Percentiles rank a stretch among this genome's conserved stretches.
Conservation (phyloP, 2,329 filamentous ascomycete genomes). For the Dryadomyces sulphureus region DNA sequence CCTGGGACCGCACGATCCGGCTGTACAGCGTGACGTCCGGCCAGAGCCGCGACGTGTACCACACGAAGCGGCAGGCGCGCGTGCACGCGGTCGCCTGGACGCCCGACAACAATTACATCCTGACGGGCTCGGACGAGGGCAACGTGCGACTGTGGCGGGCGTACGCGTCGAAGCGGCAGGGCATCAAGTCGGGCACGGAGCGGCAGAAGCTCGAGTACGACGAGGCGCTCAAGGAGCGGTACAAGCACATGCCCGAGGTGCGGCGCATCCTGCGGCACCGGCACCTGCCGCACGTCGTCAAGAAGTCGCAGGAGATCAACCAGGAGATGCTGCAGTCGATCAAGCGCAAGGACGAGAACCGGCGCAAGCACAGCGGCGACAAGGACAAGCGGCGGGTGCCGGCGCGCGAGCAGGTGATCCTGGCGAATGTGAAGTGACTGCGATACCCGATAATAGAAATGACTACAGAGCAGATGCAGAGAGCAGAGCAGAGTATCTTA, state of each 20-base stretch:
- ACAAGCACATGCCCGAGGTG: constrained; percentile 93
- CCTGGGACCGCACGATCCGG: constrained; percentile 76
- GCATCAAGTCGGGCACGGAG: constrained; percentile 73
- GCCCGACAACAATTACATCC: constrained; percentile 75
- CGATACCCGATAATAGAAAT: no score
- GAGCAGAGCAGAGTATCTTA: neutral
- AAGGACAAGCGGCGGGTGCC: constrained; percentile 44
- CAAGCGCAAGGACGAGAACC: constrained; percentile 87
- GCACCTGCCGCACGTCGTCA: constrained; percentile 81
- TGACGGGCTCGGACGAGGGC: constrained; percentile 87
- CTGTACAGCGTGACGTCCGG: constrained; percentile 71
- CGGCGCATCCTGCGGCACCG: constrained; percentile 79
- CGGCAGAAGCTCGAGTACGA: constrained; percentile 87
- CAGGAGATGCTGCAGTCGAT: constrained; percentile 71
- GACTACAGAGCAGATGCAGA: neutral
- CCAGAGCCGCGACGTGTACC: constrained; percentile 84
- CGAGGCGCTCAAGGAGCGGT: constrained; percentile 66
- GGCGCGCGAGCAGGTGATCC: constrained; percentile 76
- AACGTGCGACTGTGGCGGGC: constrained; percentile 78
- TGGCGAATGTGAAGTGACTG: constrained; percentile 44
- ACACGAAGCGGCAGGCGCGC: constrained; percentile 95
- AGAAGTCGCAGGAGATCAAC: constrained; percentile 96
- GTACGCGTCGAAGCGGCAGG: constrained; percentile 67
- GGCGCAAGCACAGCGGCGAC: constrained; percentile 80
- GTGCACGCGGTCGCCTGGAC: constrained; percentile 45